A percentile compares a stretch with the other conserved stretches of the same genome.
These are phyloP conservation scores for Teratosphaeria epicoccoides DNA, from an alignment of 2,329 filamentous ascomycete species.

Conservation along the genomic window DNA sequence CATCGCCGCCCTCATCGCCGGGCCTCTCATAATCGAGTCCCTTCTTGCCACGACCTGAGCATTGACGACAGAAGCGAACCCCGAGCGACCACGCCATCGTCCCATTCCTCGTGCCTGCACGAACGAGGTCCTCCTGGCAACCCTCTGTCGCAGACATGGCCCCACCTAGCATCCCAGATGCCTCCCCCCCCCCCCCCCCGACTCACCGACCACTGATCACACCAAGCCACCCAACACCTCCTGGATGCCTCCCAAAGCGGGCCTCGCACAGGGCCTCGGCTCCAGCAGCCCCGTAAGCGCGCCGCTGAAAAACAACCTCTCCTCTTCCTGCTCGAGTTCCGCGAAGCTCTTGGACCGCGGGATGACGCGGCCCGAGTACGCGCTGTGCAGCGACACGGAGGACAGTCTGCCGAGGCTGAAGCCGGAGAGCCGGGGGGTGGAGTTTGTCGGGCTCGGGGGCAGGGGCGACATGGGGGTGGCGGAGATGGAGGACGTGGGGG, in stretches of 20 bases:
- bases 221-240: constrained; percentile 21
- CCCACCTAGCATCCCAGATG: neutral
- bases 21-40: too few species aligned
- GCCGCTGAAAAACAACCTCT: constrained; percentile 13
- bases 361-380: constrained; percentile 9
- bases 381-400: constrained; percentile 7
- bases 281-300: constrained; percentile 20
- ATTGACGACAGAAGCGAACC: neutral
- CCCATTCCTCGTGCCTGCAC: neutral
- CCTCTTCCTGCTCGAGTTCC: constrained; percentile 24
- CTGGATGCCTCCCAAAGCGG: constrained; percentile 22
- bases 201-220: constrained; percentile 7
- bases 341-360: constrained; percentile 21
- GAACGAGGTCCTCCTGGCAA: too few species aligned
- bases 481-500: constrained; percentile 1
- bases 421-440: constrained; percentile 11
- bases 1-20: too few species aligned
- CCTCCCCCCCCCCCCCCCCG: too few species aligned
- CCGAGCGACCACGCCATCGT: neutral
- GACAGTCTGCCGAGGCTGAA: constrained; percentile 16
- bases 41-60: too few species aligned
- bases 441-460: constrained; percentile 8
- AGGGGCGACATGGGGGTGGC: constrained; percentile 10
- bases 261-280: constrained; percentile 19
- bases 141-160: neutral